phyloP scores from a whole-genome alignment of 1,284 basidiomycete species.

The Rhodotorula sp. region DNA sequence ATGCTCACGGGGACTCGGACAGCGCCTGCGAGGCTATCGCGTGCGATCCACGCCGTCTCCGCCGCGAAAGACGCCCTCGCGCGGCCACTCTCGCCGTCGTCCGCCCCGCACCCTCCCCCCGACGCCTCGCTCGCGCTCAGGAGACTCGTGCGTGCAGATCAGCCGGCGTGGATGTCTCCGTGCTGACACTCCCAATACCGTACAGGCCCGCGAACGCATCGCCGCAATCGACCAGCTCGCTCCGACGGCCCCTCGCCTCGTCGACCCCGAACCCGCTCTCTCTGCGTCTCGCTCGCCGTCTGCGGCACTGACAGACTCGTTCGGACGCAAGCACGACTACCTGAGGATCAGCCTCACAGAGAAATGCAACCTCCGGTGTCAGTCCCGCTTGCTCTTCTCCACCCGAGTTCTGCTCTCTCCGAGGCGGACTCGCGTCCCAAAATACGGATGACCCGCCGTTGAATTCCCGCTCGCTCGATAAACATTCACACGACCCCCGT shows the following conservation, averaged over 20 bases:
- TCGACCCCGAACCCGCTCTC: constrained; percentile 10
- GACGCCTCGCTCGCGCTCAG: too few relatives aligned
- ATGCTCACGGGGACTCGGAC: background rate
- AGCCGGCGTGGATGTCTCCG: too few relatives aligned
- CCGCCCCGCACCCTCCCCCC: too few relatives aligned
- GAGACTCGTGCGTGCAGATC: too few relatives aligned
- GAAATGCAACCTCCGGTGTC: constrained; percentile 80
- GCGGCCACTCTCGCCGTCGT: too few relatives aligned
- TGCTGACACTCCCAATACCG: too few relatives aligned
- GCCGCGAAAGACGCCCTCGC: too few relatives aligned
- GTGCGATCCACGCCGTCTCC: too few relatives aligned
- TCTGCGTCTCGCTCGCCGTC: constrained; percentile 11
- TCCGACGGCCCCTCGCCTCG: constrained; percentile 12
- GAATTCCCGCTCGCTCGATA: background rate
- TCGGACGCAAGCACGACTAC: constrained; percentile 70
- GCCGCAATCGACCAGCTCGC: background rate
- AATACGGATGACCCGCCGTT: too few relatives aligned
- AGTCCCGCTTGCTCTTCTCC: constrained; percentile 43
- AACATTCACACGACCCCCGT: background rate
- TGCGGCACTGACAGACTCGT: constrained; percentile 57
- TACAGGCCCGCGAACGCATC: too few relatives aligned
- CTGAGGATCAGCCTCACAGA: constrained; percentile 82
- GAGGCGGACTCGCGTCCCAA: background rate
- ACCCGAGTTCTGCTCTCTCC: background rate
- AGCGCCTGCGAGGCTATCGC: too few relatives aligned